Conservation (phyloP, 768 basidiomycete species). For the Paxillus ammoniavirescens region DNA sequence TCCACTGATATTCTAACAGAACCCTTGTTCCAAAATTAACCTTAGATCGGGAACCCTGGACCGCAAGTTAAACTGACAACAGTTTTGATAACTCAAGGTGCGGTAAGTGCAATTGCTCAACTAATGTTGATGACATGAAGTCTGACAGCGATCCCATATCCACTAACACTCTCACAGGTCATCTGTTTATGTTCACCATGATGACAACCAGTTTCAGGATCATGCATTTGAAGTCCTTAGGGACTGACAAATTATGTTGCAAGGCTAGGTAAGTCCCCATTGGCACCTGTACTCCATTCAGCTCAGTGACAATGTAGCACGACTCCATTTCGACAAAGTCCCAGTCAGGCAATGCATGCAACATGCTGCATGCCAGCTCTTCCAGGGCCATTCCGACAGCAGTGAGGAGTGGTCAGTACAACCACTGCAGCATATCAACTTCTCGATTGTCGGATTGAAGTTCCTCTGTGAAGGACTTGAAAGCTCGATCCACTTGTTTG, state of each 20-base stretch:
- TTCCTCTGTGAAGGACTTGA: too few relatives aligned
- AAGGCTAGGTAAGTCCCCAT: too few relatives aligned
- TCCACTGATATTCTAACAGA: constrained; percentile 12
- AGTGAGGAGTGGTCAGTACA: too few relatives aligned
- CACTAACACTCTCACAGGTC: constrained; percentile 14
- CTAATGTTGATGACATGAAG: constrained; percentile 29
- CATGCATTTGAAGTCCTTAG: not conserved
- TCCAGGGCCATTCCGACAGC: too few relatives aligned
- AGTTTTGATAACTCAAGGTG: constrained; percentile 18
- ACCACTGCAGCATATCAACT: too few relatives aligned
- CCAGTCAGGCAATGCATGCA: too few relatives aligned
- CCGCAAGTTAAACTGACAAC: constrained; percentile 28
- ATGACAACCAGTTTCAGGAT: constrained; percentile 24
- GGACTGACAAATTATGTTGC: not conserved
- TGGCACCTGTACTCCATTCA: too few relatives aligned
- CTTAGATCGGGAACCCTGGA: constrained; percentile 27
- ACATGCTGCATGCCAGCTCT: too few relatives aligned
- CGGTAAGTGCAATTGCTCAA: constrained; percentile 24
- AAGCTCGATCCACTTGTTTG: too few relatives aligned
- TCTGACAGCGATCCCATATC: constrained; percentile 30
- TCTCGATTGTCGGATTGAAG: too few relatives aligned
- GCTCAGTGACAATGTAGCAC: too few relatives aligned
- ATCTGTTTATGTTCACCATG: constrained; percentile 13
- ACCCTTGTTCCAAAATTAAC: constrained; percentile 19
- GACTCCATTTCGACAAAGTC: too few relatives aligned